Evolutionary conservation across 1,284 basidiomycete species (phyloP).

Genomic region (Rhodotorula sp.): DNA sequence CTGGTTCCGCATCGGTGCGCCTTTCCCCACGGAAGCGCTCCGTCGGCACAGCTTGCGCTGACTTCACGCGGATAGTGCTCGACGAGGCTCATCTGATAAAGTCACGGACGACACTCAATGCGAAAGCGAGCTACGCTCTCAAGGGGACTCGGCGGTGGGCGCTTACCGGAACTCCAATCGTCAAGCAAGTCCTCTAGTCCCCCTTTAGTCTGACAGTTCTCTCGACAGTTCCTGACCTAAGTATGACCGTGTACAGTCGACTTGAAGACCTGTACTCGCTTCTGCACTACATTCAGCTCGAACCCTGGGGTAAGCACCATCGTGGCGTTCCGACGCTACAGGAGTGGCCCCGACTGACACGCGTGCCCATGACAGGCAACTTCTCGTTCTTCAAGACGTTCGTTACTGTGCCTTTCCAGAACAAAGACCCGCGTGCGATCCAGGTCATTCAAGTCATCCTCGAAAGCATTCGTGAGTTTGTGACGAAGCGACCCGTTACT

Average conservation of each 20-base stretch:
- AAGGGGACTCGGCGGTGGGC: constrained; percentile 81
- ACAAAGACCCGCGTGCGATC: constrained; percentile 75
- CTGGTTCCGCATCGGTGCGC: constrained; percentile 64
- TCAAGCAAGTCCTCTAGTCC: constrained; percentile 62
- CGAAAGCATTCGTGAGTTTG: constrained; percentile 61
- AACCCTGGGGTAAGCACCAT: constrained; percentile 69
- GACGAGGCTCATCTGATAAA: constrained; percentile 84
- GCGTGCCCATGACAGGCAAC: constrained; percentile 49
- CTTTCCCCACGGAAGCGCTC: too few species aligned
- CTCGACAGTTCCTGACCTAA: background rate
- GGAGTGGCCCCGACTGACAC: background rate
- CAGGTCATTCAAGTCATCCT: constrained; percentile 90
- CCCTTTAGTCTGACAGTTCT: background rate
- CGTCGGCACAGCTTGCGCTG: background rate
- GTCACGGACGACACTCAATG: constrained; percentile 81
- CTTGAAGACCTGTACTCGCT: constrained; percentile 89
- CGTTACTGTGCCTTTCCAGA: constrained; percentile 76
- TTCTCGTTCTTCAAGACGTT: constrained; percentile 83
- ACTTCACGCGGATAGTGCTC: constrained; percentile 53
- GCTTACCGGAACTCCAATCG: constrained; percentile 91
- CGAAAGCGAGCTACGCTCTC: constrained; percentile 84
- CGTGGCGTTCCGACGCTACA: background rate
- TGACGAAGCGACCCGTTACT: background rate
- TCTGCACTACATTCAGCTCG: constrained; percentile 81
- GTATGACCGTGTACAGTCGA: constrained; percentile 31